phyloP scores from a whole-genome alignment of 75 land plant species.

The Larix kaempferi region DNA sequence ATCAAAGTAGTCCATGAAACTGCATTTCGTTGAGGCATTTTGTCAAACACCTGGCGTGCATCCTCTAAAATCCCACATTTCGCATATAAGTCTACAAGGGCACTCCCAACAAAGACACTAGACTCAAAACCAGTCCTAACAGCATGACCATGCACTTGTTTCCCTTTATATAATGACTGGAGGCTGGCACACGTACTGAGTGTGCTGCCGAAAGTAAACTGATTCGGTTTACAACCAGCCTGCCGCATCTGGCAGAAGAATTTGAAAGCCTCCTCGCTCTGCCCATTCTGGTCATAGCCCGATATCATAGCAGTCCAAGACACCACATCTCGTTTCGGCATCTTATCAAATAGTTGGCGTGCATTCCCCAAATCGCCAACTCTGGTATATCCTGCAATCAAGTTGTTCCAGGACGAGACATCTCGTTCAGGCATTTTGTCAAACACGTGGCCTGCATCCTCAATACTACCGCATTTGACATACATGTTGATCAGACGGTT shows the following conservation, averaged over 20 bases:
- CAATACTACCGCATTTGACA: constrained; percentile 8
- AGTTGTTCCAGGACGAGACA: constrained; percentile 32
- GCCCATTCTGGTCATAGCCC: constrained; percentile 35
- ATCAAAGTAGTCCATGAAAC: constrained; percentile 52
- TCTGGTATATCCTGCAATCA: constrained; percentile 26
- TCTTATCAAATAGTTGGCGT: constrained; percentile 27
- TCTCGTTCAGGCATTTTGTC: constrained; percentile 20
- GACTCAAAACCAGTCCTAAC: constrained; percentile 35
- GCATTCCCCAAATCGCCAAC: constrained; percentile 35
- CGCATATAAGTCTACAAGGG: constrained; percentile 52
- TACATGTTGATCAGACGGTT: constrained; percentile 8
- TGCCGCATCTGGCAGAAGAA: constrained; percentile 28
- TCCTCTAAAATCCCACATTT: constrained; percentile 37
- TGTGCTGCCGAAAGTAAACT: constrained; percentile 23
- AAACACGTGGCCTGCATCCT: constrained; percentile 18
- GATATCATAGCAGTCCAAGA: constrained; percentile 52
- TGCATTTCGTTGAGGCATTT: constrained; percentile 16
- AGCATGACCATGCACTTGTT: constrained; percentile 23
- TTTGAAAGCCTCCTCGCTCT: constrained; percentile 22
- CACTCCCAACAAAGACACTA: constrained; percentile 26
- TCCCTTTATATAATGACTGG: constrained; percentile 17
- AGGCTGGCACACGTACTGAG: constrained; percentile 31
- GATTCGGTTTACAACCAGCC: constrained; percentile 16
- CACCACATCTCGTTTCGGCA: constrained; percentile 36
- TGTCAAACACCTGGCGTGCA: constrained; percentile 37